phyloP scores from a whole-genome alignment of 2,329 filamentous ascomycete genomes.

The Rasamsonia emersonii region DNA sequence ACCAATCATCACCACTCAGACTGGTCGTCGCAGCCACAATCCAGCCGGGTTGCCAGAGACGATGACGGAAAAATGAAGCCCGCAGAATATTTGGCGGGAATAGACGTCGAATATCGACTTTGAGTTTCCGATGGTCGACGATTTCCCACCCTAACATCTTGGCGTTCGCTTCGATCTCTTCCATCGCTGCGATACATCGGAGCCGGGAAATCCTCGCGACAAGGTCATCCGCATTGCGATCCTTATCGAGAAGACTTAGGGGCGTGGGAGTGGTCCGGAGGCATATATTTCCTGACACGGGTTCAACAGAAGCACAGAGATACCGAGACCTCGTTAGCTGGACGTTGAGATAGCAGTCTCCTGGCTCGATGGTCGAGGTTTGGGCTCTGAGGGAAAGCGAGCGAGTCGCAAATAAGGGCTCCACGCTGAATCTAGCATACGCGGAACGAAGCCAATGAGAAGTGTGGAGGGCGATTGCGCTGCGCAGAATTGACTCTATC shows the following conservation, averaged over 20 bases:
- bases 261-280: constrained; percentile 57
- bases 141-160: constrained; percentile 30
- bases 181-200: constrained; percentile 30
- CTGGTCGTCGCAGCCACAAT: constrained; percentile 62
- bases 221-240: constrained; percentile 50
- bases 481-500: constrained; percentile 63
- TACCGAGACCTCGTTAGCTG: constrained; percentile 58
- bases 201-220: constrained; percentile 28
- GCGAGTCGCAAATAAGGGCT: constrained; percentile 53
- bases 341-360: constrained; percentile 58
- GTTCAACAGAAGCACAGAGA: constrained; percentile 60
- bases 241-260: constrained; percentile 51
- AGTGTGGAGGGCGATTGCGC: constrained; percentile 66
- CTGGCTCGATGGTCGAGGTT: constrained; percentile 53
- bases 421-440: constrained; percentile 50
- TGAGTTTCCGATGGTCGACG: constrained; percentile 27
- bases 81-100: constrained; percentile 58
- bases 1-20: constrained; percentile 69
- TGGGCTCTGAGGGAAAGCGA: constrained; percentile 51
- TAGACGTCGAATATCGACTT: constrained; percentile 45
- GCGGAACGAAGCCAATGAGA: constrained; percentile 62
- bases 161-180: constrained; percentile 30
- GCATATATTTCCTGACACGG: constrained; percentile 67
- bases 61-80: constrained; percentile 59
- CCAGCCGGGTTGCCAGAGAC: constrained; percentile 66